Conservation (phyloP, 495 filamentous ascomycete genomes). For the Haplographium delicatum region DNA sequence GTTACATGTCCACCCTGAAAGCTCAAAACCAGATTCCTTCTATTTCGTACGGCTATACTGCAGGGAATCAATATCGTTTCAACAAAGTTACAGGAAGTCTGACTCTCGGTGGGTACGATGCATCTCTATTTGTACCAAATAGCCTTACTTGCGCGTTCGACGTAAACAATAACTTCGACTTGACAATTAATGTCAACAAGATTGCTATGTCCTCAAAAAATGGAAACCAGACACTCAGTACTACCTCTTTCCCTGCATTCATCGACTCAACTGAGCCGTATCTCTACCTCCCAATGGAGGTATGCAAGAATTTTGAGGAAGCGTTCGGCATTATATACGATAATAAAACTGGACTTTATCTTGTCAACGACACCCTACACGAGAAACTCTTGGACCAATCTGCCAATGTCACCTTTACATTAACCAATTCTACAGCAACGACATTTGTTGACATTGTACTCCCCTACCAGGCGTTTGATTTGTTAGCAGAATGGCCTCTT, state of each 20-base stretch:
- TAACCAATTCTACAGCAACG: conserved; percentile 35
- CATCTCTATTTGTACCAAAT: conserved; percentile 42
- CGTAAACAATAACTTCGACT: background rate
- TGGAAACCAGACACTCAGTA: conserved; percentile 25
- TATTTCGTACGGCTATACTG: conserved; percentile 51
- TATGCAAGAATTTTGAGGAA: conserved; percentile 47
- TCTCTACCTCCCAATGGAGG: conserved; percentile 49
- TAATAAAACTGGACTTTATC: conserved; percentile 38
- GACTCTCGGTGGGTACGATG: conserved; percentile 52
- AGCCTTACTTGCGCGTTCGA: conserved; percentile 32
- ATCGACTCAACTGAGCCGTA: conserved; percentile 51
- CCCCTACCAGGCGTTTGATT: conserved; percentile 50
- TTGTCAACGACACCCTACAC: conserved; percentile 39
- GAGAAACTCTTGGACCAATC: conserved; percentile 36
- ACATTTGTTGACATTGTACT: conserved; percentile 42
- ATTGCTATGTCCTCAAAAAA: background rate
- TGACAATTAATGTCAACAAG: background rate
- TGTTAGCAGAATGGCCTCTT: conserved; percentile 36
- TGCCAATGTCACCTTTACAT: conserved; percentile 43
- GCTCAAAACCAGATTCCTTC: conserved; percentile 44
- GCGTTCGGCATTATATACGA: conserved; percentile 47
- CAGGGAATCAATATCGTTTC: conserved; percentile 44
- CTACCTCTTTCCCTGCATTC: conserved; percentile 29
- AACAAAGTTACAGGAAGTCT: conserved; percentile 44
- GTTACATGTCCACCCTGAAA: conserved; percentile 43